Percentiles rank a stretch among this genome's conserved stretches.
Evolutionary conservation across 495 filamentous ascomycete genomes (phyloP).

Genomic region (Xylaria intraflava): DNA sequence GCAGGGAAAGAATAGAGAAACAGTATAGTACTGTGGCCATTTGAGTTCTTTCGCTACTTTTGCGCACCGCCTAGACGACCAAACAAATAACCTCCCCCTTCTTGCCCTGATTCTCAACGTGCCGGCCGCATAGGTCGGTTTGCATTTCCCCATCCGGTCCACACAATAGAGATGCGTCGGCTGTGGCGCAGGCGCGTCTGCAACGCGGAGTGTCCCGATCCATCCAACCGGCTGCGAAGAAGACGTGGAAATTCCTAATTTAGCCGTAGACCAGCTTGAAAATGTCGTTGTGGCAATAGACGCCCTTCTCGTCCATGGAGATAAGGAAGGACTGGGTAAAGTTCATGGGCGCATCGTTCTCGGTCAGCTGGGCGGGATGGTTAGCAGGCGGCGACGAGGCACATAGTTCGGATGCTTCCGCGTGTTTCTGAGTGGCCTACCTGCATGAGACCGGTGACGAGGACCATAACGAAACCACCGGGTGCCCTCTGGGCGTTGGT

Average conservation of each 20-base stretch:
- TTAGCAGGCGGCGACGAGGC: neutral
- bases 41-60: constrained; percentile 1
- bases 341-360: constrained; percentile 67
- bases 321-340: constrained; percentile 83
- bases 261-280: constrained; percentile 71
- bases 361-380: constrained; percentile 23
- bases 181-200: neutral
- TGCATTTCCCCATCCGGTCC: neutral
- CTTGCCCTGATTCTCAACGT: constrained; percentile 17
- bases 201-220: neutral
- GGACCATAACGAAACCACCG: constrained; percentile 57
- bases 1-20: neutral
- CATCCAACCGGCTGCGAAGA: neutral
- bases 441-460: constrained; percentile 76
- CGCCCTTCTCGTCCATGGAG: constrained; percentile 52
- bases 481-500: constrained; percentile 64
- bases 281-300: constrained; percentile 83
- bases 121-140: neutral
- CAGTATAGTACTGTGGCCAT: neutral
- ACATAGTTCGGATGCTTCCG: neutral
- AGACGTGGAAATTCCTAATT: neutral
- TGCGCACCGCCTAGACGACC: constrained; percentile 16
- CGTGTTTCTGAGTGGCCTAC: constrained; percentile 42
- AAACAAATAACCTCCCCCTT: constrained; percentile 40
- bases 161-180: neutral